These are phyloP conservation scores for Sporothrix pseudoabietina DNA, from an alignment of 2,329 filamentous ascomycete species.

Conservation along the genomic window DNA sequence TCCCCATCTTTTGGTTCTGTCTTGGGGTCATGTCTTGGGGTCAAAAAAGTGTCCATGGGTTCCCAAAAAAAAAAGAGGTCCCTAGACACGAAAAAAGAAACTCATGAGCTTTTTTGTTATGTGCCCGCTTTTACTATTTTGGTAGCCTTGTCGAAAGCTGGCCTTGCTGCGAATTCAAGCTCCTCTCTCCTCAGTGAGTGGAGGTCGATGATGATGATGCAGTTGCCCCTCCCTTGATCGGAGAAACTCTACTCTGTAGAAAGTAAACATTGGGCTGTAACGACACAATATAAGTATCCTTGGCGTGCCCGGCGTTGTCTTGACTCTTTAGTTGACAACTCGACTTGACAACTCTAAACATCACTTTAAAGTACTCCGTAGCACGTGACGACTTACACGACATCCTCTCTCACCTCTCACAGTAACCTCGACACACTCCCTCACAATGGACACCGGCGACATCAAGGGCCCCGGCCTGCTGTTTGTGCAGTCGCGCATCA, in stretches of 20 bases:
- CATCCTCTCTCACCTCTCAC: not conserved
- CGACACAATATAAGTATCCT: not conserved
- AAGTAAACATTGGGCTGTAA: not conserved
- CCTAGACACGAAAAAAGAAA: not conserved
- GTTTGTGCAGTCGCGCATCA: slow-evolving; percentile 41
- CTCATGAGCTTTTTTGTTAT: not conserved
- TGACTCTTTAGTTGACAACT: not conserved
- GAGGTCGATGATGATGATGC: slow-evolving; percentile 3
- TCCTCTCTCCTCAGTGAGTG: not conserved
- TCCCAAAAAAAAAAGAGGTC: not conserved
- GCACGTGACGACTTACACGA: slow-evolving; percentile 2
- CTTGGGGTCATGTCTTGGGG: not conserved
- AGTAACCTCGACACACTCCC: not conserved
- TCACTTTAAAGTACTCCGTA: not conserved
- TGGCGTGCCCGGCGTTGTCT: not conserved
- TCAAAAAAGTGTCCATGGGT: slow-evolving; percentile 2
- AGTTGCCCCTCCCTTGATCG: not conserved
- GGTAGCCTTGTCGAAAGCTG: not conserved
- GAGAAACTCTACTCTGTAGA: not conserved
- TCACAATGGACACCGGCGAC: slow-evolving; percentile 25
- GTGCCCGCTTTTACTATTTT: not conserved
- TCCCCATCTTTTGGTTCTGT: not conserved
- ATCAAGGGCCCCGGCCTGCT: slow-evolving; percentile 38
- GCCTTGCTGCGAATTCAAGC: not conserved
- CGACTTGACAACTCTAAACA: not conserved